Percentiles rank a stretch among this genome's conserved stretches.
phyloP scores from a whole-genome alignment of 2,329 filamentous ascomycete genomes.

The Penicillium vulpinum region DNA sequence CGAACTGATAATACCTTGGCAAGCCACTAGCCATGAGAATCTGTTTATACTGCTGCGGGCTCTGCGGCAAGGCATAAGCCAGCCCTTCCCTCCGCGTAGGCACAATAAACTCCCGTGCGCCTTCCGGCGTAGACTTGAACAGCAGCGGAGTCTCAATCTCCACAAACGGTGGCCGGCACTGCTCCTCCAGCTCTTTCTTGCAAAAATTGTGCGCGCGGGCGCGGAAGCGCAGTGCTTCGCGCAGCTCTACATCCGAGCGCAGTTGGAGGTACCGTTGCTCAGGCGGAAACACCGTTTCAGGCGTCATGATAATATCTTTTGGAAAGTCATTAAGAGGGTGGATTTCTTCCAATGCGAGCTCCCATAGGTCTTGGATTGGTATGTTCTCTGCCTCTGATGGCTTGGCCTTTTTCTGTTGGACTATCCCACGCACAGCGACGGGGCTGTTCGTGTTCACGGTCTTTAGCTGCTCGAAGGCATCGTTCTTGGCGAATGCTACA shows the following conservation, averaged over 20 bases:
- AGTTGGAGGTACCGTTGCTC: conserved; percentile 81
- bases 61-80: conserved; percentile 91
- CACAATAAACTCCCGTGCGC: conserved; percentile 90
- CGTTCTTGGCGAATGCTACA: conserved; percentile 45
- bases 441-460: conserved; percentile 53
- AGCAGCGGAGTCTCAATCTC: conserved; percentile 91
- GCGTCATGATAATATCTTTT: conserved; percentile 72
- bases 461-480: conserved; percentile 45
- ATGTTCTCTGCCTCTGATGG: conserved; percentile 27
- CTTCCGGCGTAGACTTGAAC: conserved; percentile 97
- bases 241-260: conserved; percentile 68
- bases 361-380: conserved; percentile 46
- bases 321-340: conserved; percentile 71
- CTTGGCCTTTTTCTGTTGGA: conserved; percentile 45
- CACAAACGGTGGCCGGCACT: conserved; percentile 57
- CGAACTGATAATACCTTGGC: conserved; percentile 83
- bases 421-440: conserved; percentile 53
- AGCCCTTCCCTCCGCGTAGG: conserved; percentile 74
- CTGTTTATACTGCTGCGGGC: conserved; percentile 98
- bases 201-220: conserved; percentile 58
- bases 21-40: conserved; percentile 92
- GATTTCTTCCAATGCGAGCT: conserved; percentile 64
- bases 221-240: conserved; percentile 70
- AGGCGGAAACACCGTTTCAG: conserved; percentile 71
- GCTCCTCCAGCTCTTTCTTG: conserved; percentile 53